Evolutionary conservation across 768 basidiomycete species (phyloP), one percentile per base, ranked within the genome.

Genomic region (Russula earlei): DNA sequence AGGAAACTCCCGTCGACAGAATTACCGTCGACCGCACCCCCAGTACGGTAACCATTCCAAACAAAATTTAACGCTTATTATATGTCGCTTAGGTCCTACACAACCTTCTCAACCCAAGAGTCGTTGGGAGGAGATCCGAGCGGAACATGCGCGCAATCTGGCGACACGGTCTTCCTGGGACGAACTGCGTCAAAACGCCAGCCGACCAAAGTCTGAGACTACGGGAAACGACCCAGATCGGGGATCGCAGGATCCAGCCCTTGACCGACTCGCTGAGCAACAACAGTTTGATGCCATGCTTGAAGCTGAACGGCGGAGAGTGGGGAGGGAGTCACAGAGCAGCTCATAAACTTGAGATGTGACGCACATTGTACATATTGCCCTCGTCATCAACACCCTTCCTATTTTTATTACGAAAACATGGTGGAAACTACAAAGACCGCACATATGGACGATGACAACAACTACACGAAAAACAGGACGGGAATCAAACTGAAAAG

Each of bases 121-220:
- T 49, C 78, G 72, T 57, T 88, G 86, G 86, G 83, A 85, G 33
- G 76, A 82, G 58, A 82, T 88, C 45, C 80, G 85, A 52, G 70
- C 72, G 42, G 77, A 71, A 31, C 83, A 83, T 56, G 71, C 70
- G 15, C 67, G 71, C 19, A 70, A 67, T 29, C 55, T 68, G 15
- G 73, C 67, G 36, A 64, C 67, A 38, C 67, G 66, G 4, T 86
- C 86, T 19, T 73, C 83, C 4, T 87, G 86, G 86, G 86, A 87
- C 62, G 66, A 70, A 24, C 71, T 88, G 20, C 80, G 86, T 31
- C 82, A 85, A 65, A 73, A 52, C 20, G 49, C 55, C n/a, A 41
- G 49, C 42, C 58, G 53, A 6, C 38, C 50, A 27, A 49, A 49
- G 36, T 34, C 31, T 15, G 56, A 42, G 11, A 31, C 15, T 22